Percentiles rank a stretch among this genome's conserved stretches.
phyloP scores from a whole-genome alignment of 805 yeast species.

The Cyberlindnera galapagoensis region DNA sequence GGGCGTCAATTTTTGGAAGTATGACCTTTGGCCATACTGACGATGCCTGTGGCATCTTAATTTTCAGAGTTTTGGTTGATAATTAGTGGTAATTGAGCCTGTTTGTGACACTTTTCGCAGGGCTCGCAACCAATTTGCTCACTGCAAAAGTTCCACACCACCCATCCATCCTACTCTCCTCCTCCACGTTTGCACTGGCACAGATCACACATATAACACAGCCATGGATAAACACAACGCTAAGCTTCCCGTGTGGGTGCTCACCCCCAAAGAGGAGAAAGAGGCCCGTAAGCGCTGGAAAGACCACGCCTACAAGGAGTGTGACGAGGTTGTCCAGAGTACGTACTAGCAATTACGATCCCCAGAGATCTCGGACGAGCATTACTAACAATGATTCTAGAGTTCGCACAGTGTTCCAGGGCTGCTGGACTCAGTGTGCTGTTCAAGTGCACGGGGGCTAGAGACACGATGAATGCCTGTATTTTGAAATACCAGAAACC shows the following conservation, averaged over 20 bases:
- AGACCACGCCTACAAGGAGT: constrained; percentile 53
- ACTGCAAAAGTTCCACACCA: not conserved
- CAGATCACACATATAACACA: no score
- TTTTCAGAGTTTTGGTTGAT: no score
- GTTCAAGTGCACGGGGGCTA: constrained; percentile 55
- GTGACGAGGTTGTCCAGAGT: constrained; percentile 64
- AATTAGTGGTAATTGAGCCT: no score
- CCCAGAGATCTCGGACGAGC: no score
- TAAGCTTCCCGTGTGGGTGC: constrained; percentile 64
- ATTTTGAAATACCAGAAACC: constrained; percentile 53
- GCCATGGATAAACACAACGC: constrained; percentile 24
- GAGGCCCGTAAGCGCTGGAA: constrained; percentile 68
- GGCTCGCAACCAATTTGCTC: no score
- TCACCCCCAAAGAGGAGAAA: constrained; percentile 72
- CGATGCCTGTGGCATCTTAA: no score
- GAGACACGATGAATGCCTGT: constrained; percentile 56
- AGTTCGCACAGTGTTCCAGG: constrained; percentile 62
- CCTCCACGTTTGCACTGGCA: no score
- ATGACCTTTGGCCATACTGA: no score
- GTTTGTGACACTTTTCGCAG: no score
- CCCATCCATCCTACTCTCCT: no score
- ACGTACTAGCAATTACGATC: no score
- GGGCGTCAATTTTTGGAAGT: no score
- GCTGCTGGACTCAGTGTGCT: constrained; percentile 57
- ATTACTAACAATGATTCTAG: constrained; percentile 59